Evolutionary conservation across 371 early-diverging fungal species (phyloP).

Genomic region (Fennellomyces sp.): DNA sequence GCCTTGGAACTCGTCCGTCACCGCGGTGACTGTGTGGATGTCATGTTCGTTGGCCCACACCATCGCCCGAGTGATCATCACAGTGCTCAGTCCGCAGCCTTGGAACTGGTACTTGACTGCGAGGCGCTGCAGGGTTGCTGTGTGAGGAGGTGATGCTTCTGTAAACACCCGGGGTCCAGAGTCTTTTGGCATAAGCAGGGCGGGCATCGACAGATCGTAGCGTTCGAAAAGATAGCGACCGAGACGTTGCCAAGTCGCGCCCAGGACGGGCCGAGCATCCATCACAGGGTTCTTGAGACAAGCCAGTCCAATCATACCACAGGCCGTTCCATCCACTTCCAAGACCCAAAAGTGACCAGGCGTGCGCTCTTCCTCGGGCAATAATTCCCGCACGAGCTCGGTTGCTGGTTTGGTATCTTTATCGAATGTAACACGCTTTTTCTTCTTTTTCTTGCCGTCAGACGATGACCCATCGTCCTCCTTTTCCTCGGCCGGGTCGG

Average conservation of each 20-base stretch:
- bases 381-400: slow-evolving; percentile 36
- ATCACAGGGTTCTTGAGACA: slow-evolving; percentile 19
- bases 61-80: slow-evolving; percentile 42
- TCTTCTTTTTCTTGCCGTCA: slow-evolving; percentile 6
- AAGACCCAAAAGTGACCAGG: slow-evolving; percentile 54
- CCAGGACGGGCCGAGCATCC: slow-evolving; percentile 19
- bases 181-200: slow-evolving; percentile 4
- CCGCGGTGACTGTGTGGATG: slow-evolving; percentile 36
- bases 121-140: slow-evolving; percentile 43
- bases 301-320: slow-evolving; percentile 46
- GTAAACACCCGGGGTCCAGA: slow-evolving; percentile 16
- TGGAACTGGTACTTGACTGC: slow-evolving; percentile 38
- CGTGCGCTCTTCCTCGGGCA: slow-evolving; percentile 27
- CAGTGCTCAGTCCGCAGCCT: slow-evolving; percentile 40
- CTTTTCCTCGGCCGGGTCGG: neutral
- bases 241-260: slow-evolving; percentile 31
- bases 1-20: slow-evolving; percentile 34
- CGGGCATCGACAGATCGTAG: slow-evolving; percentile 19
- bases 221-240: slow-evolving; percentile 13
- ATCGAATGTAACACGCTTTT: slow-evolving; percentile 30
- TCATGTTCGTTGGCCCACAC: slow-evolving; percentile 40
- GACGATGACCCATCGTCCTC: neutral
- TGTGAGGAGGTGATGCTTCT: slow-evolving; percentile 29
- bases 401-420: slow-evolving; percentile 34
- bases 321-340: slow-evolving; percentile 29